Evolutionary conservation across 2,329 filamentous ascomycete species (phyloP), one percentile per base, ranked within the genome.

Genomic region (Colletotrichum sp.): DNA sequence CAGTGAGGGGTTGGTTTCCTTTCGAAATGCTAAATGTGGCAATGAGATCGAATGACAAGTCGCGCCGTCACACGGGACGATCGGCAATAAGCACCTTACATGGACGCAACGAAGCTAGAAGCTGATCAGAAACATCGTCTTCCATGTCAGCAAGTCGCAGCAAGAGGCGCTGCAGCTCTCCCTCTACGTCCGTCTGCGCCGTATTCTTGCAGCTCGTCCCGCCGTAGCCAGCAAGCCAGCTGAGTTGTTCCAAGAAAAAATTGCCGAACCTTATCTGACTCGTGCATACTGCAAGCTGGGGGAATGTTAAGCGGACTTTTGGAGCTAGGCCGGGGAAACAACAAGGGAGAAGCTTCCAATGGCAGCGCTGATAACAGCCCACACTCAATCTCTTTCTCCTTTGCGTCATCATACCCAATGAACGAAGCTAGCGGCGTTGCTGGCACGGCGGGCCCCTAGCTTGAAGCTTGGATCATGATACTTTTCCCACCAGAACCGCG

Each of bases 61-160:
- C 30, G 34, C 67, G 30, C 57, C 59, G 6, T 13, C 59, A 52
- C 57, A 29, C 44, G 34, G 49, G 68, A 11, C 25, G 52, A 55
- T 67, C 72, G 62, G 72, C 69, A 62, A 63, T 75, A 75, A 72
- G 62, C 72, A 72, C 52, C 55, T 44, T 62, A 39, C 6, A 30
- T 57, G 66, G 15, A 49, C n/a, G n/a, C 12, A 30, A 72, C n/a
- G 52, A 16, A 49, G 52, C 63, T 61, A 61, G 70, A 34, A n/a
- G 29, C 19, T 5, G 7, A 34, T 57, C 16, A 32, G 30, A 55
- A 49, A 61, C 32, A 67, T 15, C 32, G 34, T 36, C 29, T 30
- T 72, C 59, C 32, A 22, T 29, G 52, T 75, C 61, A 75, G 72
- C 69, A 67, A 44, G 69, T 72, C 57, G 69, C 69, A 75, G 67